Base-by-base conservation (phyloP, 2,329 filamentous ascomycete genomes). In the Cryoendolithus antarcticus region DNA sequence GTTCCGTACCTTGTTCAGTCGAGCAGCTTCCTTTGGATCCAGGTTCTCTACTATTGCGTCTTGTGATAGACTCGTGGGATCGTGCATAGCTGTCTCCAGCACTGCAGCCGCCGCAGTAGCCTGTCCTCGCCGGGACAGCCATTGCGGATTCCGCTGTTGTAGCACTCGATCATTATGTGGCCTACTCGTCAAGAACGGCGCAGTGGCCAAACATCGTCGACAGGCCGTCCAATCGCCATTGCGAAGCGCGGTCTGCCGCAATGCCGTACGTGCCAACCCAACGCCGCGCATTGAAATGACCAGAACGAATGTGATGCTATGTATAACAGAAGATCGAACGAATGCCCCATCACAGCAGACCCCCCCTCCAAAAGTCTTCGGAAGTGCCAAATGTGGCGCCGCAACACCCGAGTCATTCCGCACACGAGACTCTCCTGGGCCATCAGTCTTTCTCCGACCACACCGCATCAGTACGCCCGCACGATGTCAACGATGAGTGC, bases 1-100 rank as follows among this genome's bases (percentile, higher is more conserved):
- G 62, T 98, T 98, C 48, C 91, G 78, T 43, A 96, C 83, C 65
- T 74, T 77, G 37, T 81, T 76, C 47, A 98, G 64, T 45, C 89
- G 77, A 46, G 77, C 72, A 42, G 76, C 78, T 65, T 98, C 91
- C 44, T 79, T 74, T 27, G 84, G 77, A 51, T 79, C 76, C 62
- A 95, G 80, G 57, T 86, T 88, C 50, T 82, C 77, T 38, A 86
- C 80, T 46, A 93, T 80, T 11, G 71, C 70, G 41, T 77, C 69
- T 57, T 79, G 74, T 2, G 74, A 68, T 37, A 81, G 63, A 33
- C 62, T 59, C 32, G 69, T 66, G 6, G 75, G 74, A 48, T 75
- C 69, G 37, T 69, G 65, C 32, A 69, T 64, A n/a, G 75, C 75
- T 49, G 75, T 65, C 54, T 77, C 73, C 36, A 71, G 61, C 9